These are phyloP conservation scores for Tulasnella calospora DNA, from an alignment of 768 basidiomycete species.

Conservation along the genomic window DNA sequence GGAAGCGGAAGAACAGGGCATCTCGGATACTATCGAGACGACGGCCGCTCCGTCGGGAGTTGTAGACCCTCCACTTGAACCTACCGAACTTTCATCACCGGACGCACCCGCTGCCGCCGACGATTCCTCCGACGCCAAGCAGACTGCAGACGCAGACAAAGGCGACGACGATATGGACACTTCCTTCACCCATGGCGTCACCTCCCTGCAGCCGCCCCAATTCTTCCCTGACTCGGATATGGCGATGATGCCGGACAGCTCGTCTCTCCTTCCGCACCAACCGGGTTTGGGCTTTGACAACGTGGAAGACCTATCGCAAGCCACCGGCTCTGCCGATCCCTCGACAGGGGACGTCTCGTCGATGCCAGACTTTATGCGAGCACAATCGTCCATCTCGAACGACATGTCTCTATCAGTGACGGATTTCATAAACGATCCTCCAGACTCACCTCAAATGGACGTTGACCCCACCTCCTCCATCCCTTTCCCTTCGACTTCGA, in stretches of 20 bases:
- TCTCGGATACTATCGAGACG: background rate
- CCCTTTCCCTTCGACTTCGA: background rate
- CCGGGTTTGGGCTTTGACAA: background rate
- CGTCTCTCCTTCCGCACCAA: background rate
- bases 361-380: background rate
- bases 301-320: slow-evolving; percentile 1
- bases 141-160: background rate
- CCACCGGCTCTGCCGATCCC: background rate
- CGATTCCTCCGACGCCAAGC: background rate
- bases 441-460: slow-evolving; percentile 4
- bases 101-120: background rate
- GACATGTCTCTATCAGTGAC: slow-evolving; percentile 1
- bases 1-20: background rate
- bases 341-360: background rate
- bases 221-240: background rate
- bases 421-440: slow-evolving; percentile 5
- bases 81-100: background rate
- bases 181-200: background rate
- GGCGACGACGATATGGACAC: background rate
- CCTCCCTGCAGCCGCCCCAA: background rate
- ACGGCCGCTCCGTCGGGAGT: background rate
- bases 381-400: background rate
- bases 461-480: slow-evolving; percentile 4
- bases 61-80: background rate
- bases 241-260: background rate